Conservation (phyloP, 106 monocot genomes). For the Posidonia australis region DNA sequence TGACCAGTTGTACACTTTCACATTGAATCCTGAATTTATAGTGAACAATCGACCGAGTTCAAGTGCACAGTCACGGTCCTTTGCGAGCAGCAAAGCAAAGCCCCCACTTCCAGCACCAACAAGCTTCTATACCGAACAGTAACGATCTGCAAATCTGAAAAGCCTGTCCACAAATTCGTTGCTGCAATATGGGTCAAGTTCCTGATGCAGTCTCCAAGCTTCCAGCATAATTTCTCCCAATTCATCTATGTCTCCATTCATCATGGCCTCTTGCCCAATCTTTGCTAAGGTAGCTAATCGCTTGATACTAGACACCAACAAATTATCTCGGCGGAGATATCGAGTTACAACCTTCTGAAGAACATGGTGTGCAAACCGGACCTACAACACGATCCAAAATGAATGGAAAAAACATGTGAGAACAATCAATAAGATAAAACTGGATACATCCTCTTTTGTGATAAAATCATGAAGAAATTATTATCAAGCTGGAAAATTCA, state of each 20-base stretch:
- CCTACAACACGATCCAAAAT: slow-evolving; percentile 23
- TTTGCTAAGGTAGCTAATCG: slow-evolving; percentile 64
- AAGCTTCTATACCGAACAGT: slow-evolving; percentile 84
- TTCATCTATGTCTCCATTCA: slow-evolving; percentile 80
- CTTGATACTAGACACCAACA: slow-evolving; percentile 78
- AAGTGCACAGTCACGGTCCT: slow-evolving; percentile 27
- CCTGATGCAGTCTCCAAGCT: slow-evolving; percentile 92
- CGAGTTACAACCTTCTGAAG: slow-evolving; percentile 82
- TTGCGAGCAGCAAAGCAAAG: slow-evolving; percentile 80
- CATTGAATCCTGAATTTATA: slow-evolving; percentile 39
- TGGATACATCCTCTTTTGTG: no score
- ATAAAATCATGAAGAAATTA: not conserved
- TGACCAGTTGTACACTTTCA: slow-evolving; percentile 69
- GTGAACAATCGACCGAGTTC: slow-evolving; percentile 38
- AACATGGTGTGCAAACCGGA: slow-evolving; percentile 76
- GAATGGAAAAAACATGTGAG: not conserved
- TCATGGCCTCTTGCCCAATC: slow-evolving; percentile 70
- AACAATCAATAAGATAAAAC: not conserved
- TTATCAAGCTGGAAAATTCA: not conserved
- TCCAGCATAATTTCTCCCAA: slow-evolving; percentile 85
- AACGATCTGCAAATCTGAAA: slow-evolving; percentile 57
- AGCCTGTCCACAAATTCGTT: slow-evolving; percentile 76
- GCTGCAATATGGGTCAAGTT: slow-evolving; percentile 91
- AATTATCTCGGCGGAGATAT: slow-evolving; percentile 81
- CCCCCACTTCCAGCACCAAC: slow-evolving; percentile 97